Base-by-base conservation (phyloP, 306 rosid genomes). In the Begonia loranthoides region DNA sequence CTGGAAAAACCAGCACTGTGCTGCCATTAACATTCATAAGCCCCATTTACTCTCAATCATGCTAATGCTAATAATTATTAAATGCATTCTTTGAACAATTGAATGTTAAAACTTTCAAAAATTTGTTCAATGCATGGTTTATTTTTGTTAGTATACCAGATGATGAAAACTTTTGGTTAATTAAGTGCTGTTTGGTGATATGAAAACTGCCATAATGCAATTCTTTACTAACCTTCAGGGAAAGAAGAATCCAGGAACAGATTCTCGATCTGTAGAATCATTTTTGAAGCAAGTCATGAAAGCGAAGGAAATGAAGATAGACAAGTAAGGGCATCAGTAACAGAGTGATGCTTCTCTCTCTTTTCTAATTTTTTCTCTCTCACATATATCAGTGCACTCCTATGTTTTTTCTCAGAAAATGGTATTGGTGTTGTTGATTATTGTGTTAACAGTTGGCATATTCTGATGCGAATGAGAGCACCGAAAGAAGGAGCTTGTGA, bases 191-290 rank as follows among this genome's bases (percentile, higher is more conserved):
- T 28, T 28, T 28, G 36, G 36, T 28, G 36, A 28, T 28, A 7
- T 28, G 36, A 28, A 28, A 28, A 28, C 36, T 28, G 36, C 9
- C 36, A 28, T 7, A 28, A 28, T 28, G 36, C 36, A 28, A 28
- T 28, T 28, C 36, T 28, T 28, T 2, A 7, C 36, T 28, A 5
- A 28, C 36, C 34, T 60, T 36, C 81, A 90, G 95, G 95, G 99
- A 56, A 90, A 86, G 92, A 85, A 57, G 74, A 90, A 90, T 72
- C 99, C 99, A 0, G 95, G 95, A 52, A 86, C 99, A 17, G 87
- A 85, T 50, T 28, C 17, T 50, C 65, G 51, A 17, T 55, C 95
- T 9, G 99, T 86, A 64, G 52, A 70, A 73, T 62, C 72, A 33
- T 90, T 90, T 74, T 68, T 90, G 58, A 48, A 66, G 22, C 74